Conservation (phyloP, 202 grass and related monocot species). For the Miscanthus sacchariflorus region DNA sequence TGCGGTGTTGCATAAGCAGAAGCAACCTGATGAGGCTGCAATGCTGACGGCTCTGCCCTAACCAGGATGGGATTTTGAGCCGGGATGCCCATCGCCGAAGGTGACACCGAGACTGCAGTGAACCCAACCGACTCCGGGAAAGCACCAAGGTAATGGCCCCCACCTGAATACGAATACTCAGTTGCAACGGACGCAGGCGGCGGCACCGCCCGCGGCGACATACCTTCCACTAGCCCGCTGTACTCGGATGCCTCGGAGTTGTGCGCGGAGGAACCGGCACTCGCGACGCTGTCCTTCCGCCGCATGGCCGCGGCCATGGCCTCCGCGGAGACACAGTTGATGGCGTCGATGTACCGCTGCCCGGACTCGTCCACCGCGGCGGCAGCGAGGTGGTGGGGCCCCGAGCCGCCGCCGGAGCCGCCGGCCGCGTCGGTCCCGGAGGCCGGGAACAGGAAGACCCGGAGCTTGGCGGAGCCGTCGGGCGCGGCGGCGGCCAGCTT, state of each 20-base stretch:
- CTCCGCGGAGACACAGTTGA: slow-evolving; percentile 68
- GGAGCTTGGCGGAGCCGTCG: slow-evolving; percentile 85
- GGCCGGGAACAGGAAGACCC: slow-evolving; percentile 80
- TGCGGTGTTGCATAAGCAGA: slow-evolving; percentile 47
- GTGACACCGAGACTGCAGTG: slow-evolving; percentile 1
- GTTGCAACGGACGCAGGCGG: slow-evolving; percentile 43
- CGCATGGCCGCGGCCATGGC: slow-evolving; percentile 40
- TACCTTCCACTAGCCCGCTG: slow-evolving; percentile 49
- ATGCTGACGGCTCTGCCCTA: slow-evolving; percentile 35
- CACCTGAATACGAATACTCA: slow-evolving; percentile 49
- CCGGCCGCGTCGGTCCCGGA: slow-evolving; percentile 38
- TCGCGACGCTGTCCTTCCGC: slow-evolving; percentile 60
- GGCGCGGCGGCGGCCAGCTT: slow-evolving; percentile 60
- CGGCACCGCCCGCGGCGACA: slow-evolving; percentile 58
- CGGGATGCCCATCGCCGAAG: slow-evolving; percentile 46
- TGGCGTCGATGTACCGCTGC: slow-evolving; percentile 75
- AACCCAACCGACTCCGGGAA: slow-evolving; percentile 56
- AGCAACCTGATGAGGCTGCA: slow-evolving; percentile 50
- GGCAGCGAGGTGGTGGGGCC: slow-evolving; percentile 3
- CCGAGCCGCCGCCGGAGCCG: neutral
- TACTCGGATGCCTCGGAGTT: slow-evolving; percentile 62
- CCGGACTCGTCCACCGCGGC: slow-evolving; percentile 51
- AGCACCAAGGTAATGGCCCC: slow-evolving; percentile 27
- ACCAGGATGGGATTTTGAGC: slow-evolving; percentile 55
- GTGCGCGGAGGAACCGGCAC: slow-evolving; percentile 60